Percentiles rank a stretch among this genome's conserved stretches.
Conservation (phyloP, 768 basidiomycete genomes). For the Tricholoma terreum region DNA sequence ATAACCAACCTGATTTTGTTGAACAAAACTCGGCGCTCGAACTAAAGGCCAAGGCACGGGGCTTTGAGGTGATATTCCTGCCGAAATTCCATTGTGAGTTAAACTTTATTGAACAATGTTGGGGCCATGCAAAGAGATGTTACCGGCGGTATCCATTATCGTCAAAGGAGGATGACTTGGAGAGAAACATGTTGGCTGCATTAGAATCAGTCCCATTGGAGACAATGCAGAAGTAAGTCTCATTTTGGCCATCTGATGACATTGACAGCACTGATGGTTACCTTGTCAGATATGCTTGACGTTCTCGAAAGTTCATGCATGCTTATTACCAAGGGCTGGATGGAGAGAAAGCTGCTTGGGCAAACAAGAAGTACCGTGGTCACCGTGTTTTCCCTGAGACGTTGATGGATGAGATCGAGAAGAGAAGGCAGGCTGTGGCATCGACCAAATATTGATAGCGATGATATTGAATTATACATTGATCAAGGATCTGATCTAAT, state of each 20-base stretch:
- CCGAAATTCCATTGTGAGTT: constrained; percentile 29
- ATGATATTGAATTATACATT: too few species aligned
- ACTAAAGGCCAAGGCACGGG: background rate
- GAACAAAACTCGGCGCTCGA: background rate
- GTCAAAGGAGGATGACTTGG: too few species aligned
- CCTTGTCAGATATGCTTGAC: background rate
- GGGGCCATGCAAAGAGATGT: too few species aligned
- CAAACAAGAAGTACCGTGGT: background rate
- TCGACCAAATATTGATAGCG: too few species aligned
- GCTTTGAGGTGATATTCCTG: constrained; percentile 14
- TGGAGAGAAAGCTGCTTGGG: background rate
- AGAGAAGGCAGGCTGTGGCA: too few species aligned
- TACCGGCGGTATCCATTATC: too few species aligned
- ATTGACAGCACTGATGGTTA: too few species aligned
- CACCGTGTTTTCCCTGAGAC: background rate
- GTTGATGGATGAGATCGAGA: background rate
- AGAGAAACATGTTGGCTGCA: constrained; percentile 2
- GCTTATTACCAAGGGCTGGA: constrained; percentile 1
- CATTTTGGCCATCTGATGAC: too few species aligned
- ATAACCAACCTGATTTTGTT: background rate
- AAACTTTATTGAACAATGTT: too few species aligned
- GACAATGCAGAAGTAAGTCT: too few species aligned
- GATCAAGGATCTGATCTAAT: too few species aligned
- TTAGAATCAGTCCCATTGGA: too few species aligned
- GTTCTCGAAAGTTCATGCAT: background rate